These are phyloP conservation scores for Cylindrodendrum hubeiense DNA, from an alignment of 2,329 filamentous ascomycete species.

Conservation along the genomic window DNA sequence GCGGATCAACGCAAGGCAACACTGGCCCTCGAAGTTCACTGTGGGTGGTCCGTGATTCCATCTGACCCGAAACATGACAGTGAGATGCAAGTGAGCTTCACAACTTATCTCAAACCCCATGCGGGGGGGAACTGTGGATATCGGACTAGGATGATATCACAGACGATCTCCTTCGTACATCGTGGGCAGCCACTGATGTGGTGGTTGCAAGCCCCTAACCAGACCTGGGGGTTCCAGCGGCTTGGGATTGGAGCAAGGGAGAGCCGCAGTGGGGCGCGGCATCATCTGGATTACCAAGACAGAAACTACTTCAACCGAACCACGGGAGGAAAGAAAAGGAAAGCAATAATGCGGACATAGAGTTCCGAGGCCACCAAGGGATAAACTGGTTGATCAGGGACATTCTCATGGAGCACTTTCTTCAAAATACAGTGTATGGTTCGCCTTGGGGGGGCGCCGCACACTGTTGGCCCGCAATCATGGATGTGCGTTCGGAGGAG, in stretches of 20 bases:
- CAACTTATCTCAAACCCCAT: not conserved
- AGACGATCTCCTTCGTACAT: not conserved
- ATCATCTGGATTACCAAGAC: conserved; percentile 4
- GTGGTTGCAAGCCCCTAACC: conserved; percentile 42
- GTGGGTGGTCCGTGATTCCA: not conserved
- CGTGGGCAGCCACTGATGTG: conserved; percentile 11
- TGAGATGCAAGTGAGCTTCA: not conserved
- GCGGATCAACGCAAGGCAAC: not conserved
- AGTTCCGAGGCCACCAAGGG: not conserved
- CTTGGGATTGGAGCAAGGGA: conserved; percentile 34
- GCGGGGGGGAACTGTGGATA: not conserved
- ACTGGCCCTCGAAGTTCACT: not conserved
- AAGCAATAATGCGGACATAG: not conserved
- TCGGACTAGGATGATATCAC: not conserved
- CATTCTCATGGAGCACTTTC: not conserved
- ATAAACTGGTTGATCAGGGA: not conserved
- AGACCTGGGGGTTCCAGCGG: conserved; percentile 39
- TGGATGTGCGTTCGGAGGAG: conserved; percentile 13
- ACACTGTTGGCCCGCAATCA: conserved; percentile 25
- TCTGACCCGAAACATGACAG: not conserved
- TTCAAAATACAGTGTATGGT: not conserved
- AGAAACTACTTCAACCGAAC: conserved; percentile 1
- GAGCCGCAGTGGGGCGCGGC: conserved; percentile 34
- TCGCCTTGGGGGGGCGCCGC: conserved; percentile 24
- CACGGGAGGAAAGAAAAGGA: not conserved